Evolutionary conservation across 805 yeast genomes (phyloP).

Genomic region (Isabelozyma rhagii): DNA sequence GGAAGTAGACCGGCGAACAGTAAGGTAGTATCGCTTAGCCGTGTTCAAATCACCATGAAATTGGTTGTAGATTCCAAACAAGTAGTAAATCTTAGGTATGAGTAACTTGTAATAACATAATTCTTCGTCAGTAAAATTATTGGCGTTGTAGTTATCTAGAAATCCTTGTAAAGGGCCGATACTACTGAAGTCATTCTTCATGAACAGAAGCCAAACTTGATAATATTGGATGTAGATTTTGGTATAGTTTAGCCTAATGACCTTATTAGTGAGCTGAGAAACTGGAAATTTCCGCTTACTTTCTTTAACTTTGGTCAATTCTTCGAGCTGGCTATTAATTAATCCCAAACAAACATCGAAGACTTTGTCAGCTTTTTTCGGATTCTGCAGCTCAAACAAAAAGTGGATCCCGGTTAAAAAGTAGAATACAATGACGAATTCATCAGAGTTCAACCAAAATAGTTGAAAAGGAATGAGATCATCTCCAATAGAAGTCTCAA

Average conservation of each 20-base stretch:
- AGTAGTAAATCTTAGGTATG: slow-evolving; percentile 34
- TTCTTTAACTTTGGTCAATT: slow-evolving; percentile 4
- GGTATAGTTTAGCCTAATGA: slow-evolving; percentile 26
- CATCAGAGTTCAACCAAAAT: slow-evolving; percentile 42
- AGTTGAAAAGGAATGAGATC: slow-evolving; percentile 18
- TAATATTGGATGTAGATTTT: slow-evolving; percentile 30
- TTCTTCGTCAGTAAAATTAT: slow-evolving; percentile 37
- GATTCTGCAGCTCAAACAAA: slow-evolving; percentile 31
- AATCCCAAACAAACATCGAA: slow-evolving; percentile 34
- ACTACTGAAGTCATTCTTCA: slow-evolving; percentile 19
- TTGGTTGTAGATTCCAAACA: slow-evolving; percentile 41
- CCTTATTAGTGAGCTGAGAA: slow-evolving; percentile 16
- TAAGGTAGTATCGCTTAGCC: slow-evolving; percentile 38
- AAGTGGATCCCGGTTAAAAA: slow-evolving; percentile 41
- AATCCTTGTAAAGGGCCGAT: slow-evolving; percentile 26
- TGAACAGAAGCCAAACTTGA: slow-evolving; percentile 33
- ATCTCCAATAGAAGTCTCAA: slow-evolving; percentile 2
- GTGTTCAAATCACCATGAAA: slow-evolving; percentile 28
- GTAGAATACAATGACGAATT: slow-evolving; percentile 39
- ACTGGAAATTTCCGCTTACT: slow-evolving; percentile 12
- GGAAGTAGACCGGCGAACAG: slow-evolving; percentile 22
- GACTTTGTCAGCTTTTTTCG: slow-evolving; percentile 30
- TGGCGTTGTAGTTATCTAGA: slow-evolving; percentile 32
- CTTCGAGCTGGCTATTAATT: slow-evolving; percentile 22
- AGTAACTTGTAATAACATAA: slow-evolving; percentile 31